Evolutionary conservation across 208 protist genomes (phyloP).

Genomic region (Trypanosoma cruzi): DNA sequence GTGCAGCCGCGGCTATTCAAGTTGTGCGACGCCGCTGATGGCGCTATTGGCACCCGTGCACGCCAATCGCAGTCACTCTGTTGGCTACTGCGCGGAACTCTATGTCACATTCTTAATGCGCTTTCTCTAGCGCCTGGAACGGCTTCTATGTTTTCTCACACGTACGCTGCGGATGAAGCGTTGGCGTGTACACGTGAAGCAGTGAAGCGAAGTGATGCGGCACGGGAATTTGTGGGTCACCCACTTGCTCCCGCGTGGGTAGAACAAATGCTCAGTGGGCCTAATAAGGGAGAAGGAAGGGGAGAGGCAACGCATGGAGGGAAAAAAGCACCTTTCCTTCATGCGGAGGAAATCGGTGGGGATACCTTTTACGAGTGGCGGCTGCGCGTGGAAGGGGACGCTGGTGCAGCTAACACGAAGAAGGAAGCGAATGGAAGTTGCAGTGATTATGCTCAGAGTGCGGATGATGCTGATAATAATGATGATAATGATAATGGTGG

Average conservation of each 20-base stretch:
- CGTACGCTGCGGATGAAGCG: conserved; percentile 27
- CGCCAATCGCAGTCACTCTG: conserved; percentile 47
- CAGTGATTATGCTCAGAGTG: conserved; percentile 3
- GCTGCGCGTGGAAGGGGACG: not conserved
- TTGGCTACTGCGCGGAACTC: conserved; percentile 48
- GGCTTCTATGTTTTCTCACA: not conserved
- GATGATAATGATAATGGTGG: not conserved
- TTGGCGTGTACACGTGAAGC: conserved; percentile 38
- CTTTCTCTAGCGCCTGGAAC: not conserved
- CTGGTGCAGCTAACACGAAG: not conserved
- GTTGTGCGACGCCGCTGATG: conserved; percentile 36
- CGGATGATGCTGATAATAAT: not conserved
- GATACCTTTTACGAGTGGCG: not conserved
- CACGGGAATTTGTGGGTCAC: conserved; percentile 46
- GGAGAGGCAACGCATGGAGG: no score
- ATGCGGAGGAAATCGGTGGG: not conserved
- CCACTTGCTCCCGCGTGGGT: conserved; percentile 22
- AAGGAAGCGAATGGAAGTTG: no score
- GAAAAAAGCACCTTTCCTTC: not conserved
- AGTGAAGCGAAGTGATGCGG: conserved; percentile 38
- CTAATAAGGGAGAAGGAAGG: not conserved
- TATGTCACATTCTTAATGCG: conserved; percentile 36
- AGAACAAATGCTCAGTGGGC: not conserved
- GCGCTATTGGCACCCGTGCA: conserved; percentile 40
- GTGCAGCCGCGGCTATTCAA: conserved; percentile 19